Evolutionary conservation across 2,329 filamentous ascomycete species (phyloP), one percentile per base, ranked within the genome.

Genomic region (Epichloe gansuensis): DNA sequence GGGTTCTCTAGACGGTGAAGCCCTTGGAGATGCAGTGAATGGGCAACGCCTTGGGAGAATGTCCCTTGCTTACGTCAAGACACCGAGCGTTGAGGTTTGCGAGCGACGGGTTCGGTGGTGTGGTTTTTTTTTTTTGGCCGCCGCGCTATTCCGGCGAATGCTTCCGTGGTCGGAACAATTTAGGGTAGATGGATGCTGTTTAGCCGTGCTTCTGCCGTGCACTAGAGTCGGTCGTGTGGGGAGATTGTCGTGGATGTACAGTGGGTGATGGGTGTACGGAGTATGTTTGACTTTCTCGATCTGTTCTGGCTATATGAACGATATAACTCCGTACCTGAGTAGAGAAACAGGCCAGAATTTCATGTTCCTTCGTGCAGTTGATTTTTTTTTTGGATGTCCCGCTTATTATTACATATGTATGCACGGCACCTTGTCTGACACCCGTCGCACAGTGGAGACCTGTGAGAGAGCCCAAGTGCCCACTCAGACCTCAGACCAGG

Each of bases 191-290:
- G n/a, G 31, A 5, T 9, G n/a, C 17, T 9, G 31, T 56, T 59
- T 57, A 55, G 52, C 65, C 65, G 65, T 39, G 1, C 5, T 56
- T 65, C 48, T 59, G 55, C 65, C 65, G 56, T 15, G 41, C 50
- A 55, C 56, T 53, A 4, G 31, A 4, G 17, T 9, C 8, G 28
- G 6, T 12, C 37, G 12, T 31, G 28, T 4, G 28, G 28, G 28
- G 3, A 31, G 28, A 31, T 21, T 21, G 17, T 21, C 17, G 17
- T 21, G 17, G 17, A 21, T 21, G 17, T 21, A 21, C 17, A 21
- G 17, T 21, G 17, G 17, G 17, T 21, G 2, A 2, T 21, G 17
- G 17, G 17, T 21, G 17, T 21, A 31, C 9, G 31, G 28, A 31
- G 28, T 31, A 31, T 31, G 4, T 31, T 25, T 25, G 23, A 25